Base-by-base conservation (phyloP, 1,284 basidiomycete genomes). In the Taiwanofungus camphoratus region DNA sequence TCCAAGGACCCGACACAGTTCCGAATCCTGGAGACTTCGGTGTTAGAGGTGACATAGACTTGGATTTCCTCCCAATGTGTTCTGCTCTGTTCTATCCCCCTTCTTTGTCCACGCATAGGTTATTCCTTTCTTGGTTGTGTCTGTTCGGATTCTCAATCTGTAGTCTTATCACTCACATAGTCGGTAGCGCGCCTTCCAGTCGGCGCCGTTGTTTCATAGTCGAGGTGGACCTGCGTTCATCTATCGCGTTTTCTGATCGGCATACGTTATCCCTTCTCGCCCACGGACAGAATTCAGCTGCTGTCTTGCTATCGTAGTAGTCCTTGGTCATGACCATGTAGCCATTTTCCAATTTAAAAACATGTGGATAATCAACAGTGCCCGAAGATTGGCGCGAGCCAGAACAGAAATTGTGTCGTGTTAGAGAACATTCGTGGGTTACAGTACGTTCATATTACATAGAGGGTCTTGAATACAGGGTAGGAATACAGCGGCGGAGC, bases 1-100 rank as follows among this genome's bases (percentile, higher is more conserved):
- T 79, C 78, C 36, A 87, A 87, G 60, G 85, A 88, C 52, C 56
- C 74, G 20, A 67, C 72, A 11, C 67, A 79, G 59, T 89, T 89
- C 66, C 76, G 87, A 15, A 73, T 90, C 39, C 62, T 90, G 53
- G 87, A 90, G 64, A 82, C 78, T 16, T 82, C 82, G 4, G 70
- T 88, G 31, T 67, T 89, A 54, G 87, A 90, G 65, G 72, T 87
- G 33, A 55, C 56, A 41, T 62, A 62, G 50, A 35, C n/a, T 22
- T 34, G 26, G 35, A 20, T 39, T 12, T 30, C 34, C 39, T 16
- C 21, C 21, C 34, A 24, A 3, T 13, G 6, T 21, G 16, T 11
- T 13, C n/a, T 18, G 19, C 36, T 4, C 6, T 18, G 11, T 30
- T 24, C 15, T 33, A 18, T 20, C 22, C 20, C 29, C 39, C 21